These are phyloP conservation scores for Mucor velutinosus DNA, from an alignment of 371 early-diverging fungal genomes.

Conservation along the genomic window DNA sequence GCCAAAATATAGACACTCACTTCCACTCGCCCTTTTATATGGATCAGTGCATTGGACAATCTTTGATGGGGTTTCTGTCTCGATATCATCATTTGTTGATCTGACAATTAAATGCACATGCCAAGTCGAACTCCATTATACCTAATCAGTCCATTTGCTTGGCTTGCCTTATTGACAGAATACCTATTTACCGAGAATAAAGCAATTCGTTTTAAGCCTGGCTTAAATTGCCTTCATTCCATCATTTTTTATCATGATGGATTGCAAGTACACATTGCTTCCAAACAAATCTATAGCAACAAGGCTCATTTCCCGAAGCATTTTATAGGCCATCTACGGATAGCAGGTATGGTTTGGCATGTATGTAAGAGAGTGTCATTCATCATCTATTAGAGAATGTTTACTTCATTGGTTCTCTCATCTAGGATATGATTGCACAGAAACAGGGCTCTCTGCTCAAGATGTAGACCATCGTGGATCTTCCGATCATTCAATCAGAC, in stretches of 20 bases:
- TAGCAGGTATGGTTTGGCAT: too few relatives aligned
- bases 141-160: not conserved
- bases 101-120: not conserved
- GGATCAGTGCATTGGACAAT: not conserved
- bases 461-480: too few relatives aligned
- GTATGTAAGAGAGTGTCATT: too few relatives aligned
- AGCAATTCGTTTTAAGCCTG: not conserved
- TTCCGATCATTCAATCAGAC: too few relatives aligned
- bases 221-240: not conserved
- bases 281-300: not conserved
- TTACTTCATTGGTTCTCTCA: too few relatives aligned
- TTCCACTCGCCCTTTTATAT: not conserved
- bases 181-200: not conserved
- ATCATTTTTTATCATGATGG: not conserved
- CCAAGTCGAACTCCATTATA: not conserved
- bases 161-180: not conserved
- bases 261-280: not conserved
- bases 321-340: too few relatives aligned
- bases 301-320: not conserved
- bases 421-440: too few relatives aligned
- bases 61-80: not conserved
- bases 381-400: too few relatives aligned
- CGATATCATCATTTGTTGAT: not conserved
- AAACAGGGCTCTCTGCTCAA: too few relatives aligned
- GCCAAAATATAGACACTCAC: not conserved